Conservation (phyloP, 2,329 filamentous ascomycete genomes). For the Lachnellula willkommii region DNA sequence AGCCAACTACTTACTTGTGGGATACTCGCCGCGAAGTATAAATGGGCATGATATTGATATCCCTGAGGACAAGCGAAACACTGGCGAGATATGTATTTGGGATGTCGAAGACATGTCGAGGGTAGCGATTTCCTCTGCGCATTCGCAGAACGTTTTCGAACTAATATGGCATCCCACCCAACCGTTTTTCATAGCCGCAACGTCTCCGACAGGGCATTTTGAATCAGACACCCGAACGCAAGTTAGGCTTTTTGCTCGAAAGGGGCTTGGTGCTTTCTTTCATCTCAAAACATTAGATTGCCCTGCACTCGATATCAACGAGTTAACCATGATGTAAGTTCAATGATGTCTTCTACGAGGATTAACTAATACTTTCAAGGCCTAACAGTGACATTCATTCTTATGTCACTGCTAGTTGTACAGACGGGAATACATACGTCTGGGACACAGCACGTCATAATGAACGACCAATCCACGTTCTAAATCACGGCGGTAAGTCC, state of each 20-base stretch:
- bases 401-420: constrained; percentile 57
- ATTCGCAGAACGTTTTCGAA: constrained; percentile 58
- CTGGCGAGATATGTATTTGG: constrained; percentile 58
- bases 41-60: constrained; percentile 50
- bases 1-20: constrained; percentile 51
- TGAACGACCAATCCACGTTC: constrained; percentile 51
- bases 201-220: constrained; percentile 44
- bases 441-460: constrained; percentile 52
- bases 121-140: constrained; percentile 46
- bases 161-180: constrained; percentile 56
- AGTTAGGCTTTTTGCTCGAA: constrained; percentile 48
- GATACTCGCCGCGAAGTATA: constrained; percentile 56
- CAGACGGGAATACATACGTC: constrained; percentile 56
- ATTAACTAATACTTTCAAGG: constrained; percentile 31
- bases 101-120: constrained; percentile 38
- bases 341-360: neutral
- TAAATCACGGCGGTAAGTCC: constrained; percentile 46
- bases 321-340: constrained; percentile 48
- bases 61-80: constrained; percentile 50
- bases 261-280: constrained; percentile 35
- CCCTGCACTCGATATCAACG: constrained; percentile 55
- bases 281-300: constrained; percentile 55
- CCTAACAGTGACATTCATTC: constrained; percentile 46
- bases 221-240: constrained; percentile 48
- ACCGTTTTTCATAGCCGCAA: constrained; percentile 51